Evolutionary conservation across 306 rosid species (phyloP).

Genomic region (Fragaria vesca): DNA sequence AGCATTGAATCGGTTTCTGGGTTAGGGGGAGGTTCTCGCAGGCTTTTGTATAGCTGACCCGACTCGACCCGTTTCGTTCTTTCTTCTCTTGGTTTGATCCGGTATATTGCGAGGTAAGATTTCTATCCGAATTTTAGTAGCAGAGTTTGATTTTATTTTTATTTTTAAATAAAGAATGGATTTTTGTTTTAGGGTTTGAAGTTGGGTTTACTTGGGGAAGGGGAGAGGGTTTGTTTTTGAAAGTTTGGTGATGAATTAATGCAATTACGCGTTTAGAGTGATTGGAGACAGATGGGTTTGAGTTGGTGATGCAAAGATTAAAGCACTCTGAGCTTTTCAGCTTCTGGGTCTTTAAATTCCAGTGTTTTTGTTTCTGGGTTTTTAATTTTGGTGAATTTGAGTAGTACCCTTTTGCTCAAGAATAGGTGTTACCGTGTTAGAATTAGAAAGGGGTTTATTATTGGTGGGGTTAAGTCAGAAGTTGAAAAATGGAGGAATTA

Average conservation of each 20-base stretch:
- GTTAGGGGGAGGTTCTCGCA: neutral
- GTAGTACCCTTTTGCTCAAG: slow-evolving; percentile 15
- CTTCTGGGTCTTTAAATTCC: slow-evolving; percentile 26
- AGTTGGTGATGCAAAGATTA: slow-evolving; percentile 31
- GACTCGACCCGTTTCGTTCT: neutral
- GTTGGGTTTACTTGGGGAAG: slow-evolving; percentile 15
- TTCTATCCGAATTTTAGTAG: slow-evolving; percentile 18
- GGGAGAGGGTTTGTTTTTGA: slow-evolving; percentile 13
- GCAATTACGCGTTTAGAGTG: slow-evolving; percentile 23
- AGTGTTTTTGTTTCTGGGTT: slow-evolving; percentile 23
- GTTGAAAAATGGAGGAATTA: slow-evolving; percentile 18
- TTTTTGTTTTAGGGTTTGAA: neutral
- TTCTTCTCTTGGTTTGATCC: slow-evolving; percentile 17
- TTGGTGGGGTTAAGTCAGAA: slow-evolving; percentile 12
- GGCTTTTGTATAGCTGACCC: neutral
- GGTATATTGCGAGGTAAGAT: slow-evolving; percentile 29
- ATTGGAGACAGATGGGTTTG: slow-evolving; percentile 29
- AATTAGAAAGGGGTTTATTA: slow-evolving; percentile 3
- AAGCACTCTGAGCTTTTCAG: slow-evolving; percentile 26
- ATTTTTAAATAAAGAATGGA: neutral
- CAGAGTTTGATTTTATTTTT: slow-evolving; percentile 20
- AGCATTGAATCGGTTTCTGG: neutral
- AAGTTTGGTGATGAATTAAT: slow-evolving; percentile 24
- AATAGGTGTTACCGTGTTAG: neutral
- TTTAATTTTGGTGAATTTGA: slow-evolving; percentile 1